Conservation (phyloP, 345 rosid species). For the Eucalyptus decipiens region DNA sequence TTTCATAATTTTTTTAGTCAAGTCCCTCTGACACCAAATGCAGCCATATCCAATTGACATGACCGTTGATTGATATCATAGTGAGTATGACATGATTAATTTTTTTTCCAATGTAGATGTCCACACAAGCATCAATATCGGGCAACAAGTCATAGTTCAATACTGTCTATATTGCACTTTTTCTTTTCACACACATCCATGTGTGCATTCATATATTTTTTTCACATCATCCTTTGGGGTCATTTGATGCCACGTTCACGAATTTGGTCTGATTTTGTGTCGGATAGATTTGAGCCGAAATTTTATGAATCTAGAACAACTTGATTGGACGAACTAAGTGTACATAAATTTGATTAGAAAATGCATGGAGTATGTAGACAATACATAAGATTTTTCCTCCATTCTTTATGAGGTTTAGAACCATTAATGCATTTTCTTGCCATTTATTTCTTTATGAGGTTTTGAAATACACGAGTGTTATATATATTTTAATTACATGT, state of each 20-base stretch:
- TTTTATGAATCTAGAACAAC: neutral
- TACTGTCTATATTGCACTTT: rapidly evolving
- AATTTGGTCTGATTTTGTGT: neutral
- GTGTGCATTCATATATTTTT: neutral
- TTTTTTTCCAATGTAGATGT: neutral
- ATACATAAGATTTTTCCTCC: neutral
- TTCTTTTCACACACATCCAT: neutral
- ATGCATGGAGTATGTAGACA: neutral
- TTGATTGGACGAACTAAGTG: neutral
- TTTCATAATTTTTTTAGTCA: no score
- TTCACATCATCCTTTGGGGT: neutral
- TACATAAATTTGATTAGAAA: neutral
- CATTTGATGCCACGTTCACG: neutral
- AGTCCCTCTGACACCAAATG: neutral
- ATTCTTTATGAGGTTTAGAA: neutral
- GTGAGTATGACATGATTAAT: neutral
- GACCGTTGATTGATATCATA: neutral
- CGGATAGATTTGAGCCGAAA: rapidly evolving
- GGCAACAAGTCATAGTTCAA: neutral
- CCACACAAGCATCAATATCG: neutral
- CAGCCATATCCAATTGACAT: neutral
- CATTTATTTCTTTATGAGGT: no score
- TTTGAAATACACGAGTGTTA: neutral
- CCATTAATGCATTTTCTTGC: neutral
- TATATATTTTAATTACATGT: no score